These are phyloP conservation scores for Coccomyxa sp. DNA, from an alignment of 139 green algal genomes.

Conservation along the genomic window DNA sequence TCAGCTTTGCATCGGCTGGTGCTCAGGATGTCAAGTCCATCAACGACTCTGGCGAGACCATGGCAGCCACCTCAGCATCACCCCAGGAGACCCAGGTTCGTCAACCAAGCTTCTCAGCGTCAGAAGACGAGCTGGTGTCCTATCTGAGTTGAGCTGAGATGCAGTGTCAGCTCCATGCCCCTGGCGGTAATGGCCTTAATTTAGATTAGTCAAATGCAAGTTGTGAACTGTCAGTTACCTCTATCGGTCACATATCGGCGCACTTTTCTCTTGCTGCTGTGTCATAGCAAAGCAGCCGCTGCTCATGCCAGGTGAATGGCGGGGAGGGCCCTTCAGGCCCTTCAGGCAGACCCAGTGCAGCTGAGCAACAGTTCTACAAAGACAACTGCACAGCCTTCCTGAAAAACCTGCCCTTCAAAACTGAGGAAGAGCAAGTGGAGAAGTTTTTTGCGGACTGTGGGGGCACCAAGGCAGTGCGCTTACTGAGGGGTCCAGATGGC, in stretches of 20 bases:
- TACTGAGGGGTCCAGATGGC: conserved; percentile 40
- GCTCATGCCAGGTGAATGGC: no score
- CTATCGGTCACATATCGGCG: no score
- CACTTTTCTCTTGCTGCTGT: no score
- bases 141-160: no score
- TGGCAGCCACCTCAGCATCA: background rate
- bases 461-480: conserved; percentile 39
- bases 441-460: conserved; percentile 48
- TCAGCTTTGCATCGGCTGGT: background rate
- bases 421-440: conserved; percentile 30
- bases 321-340: no score
- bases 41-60: background rate
- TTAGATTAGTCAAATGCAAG: no score
- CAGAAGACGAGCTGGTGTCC: no score
- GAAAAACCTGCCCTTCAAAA: conserved; percentile 27
- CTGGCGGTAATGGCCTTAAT: no score
- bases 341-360: background rate
- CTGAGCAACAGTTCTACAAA: background rate
- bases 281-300: no score
- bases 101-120: no score
- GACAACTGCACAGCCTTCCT: conserved; percentile 47
- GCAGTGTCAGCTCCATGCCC: no score
- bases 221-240: no score
- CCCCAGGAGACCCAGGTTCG: background rate
- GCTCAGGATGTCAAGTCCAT: background rate